These are phyloP conservation scores for Zymoseptoria tritici DNA, from an alignment of 2,329 filamentous ascomycete genomes.

Conservation along the genomic window DNA sequence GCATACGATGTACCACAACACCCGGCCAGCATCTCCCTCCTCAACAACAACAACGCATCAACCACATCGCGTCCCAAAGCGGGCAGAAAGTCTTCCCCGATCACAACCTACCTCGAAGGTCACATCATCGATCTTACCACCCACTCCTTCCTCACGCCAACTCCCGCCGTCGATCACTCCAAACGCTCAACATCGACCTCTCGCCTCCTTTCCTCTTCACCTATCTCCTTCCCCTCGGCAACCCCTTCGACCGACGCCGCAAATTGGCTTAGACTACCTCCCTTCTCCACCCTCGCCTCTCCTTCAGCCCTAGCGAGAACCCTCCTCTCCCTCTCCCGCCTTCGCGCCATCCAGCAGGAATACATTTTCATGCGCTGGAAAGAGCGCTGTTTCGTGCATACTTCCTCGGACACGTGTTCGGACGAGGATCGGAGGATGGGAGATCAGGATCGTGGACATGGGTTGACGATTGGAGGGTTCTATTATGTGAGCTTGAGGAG, in stretches of 20 bases:
- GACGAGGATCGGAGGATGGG: constrained; percentile 15
- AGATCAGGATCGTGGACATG: constrained; percentile 33
- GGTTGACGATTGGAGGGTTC: constrained; percentile 48
- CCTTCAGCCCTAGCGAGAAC: constrained; percentile 28
- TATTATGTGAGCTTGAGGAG: constrained; percentile 47
- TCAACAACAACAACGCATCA: constrained; percentile 3
- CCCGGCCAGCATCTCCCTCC: constrained; percentile 22
- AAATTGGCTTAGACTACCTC: constrained; percentile 44
- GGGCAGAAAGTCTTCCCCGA: constrained; percentile 44
- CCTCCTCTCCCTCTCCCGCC: constrained; percentile 35
- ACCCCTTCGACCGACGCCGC: constrained; percentile 38
- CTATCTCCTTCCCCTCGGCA: constrained; percentile 39
- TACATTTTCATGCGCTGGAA: constrained; percentile 53
- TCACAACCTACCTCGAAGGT: constrained; percentile 60
- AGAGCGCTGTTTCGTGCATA: constrained; percentile 43
- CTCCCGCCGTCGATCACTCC: constrained; percentile 28
- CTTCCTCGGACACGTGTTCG: constrained; percentile 21
- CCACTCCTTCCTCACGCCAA: constrained; percentile 45
- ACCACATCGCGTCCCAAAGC: constrained; percentile 21
- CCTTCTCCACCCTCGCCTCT: constrained; percentile 31
- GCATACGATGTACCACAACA: constrained; percentile 58
- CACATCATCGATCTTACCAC: constrained; percentile 57
- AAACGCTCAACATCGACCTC: constrained; percentile 12
- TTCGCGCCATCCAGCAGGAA: constrained; percentile 36
- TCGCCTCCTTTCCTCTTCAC: constrained; percentile 15